Percentiles rank a stretch among this genome's conserved stretches.
phyloP scores from a whole-genome alignment of 75 land plant species.

The Selaginella moellendorffii region DNA sequence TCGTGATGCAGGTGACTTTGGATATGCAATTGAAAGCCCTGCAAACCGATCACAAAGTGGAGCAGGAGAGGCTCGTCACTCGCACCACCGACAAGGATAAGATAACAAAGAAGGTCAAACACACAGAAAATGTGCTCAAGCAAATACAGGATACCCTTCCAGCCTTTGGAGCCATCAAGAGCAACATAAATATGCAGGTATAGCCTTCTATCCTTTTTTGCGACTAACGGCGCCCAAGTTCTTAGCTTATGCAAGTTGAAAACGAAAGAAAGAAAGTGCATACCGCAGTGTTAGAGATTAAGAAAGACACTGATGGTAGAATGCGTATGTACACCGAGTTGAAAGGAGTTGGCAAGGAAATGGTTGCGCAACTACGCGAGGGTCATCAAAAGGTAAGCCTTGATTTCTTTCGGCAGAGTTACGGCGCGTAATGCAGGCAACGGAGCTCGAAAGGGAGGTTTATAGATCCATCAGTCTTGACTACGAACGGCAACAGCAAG shows the following conservation, averaged over 20 bases:
- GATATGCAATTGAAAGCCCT: slow-evolving; percentile 26
- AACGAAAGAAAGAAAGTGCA: slow-evolving; percentile 9
- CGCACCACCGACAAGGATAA: slow-evolving; percentile 21
- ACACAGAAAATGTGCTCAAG: slow-evolving; percentile 10
- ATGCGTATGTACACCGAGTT: slow-evolving; percentile 13
- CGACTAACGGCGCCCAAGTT: too few species aligned
- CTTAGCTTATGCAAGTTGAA: slow-evolving; percentile 12
- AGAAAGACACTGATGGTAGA: slow-evolving; percentile 17
- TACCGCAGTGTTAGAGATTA: slow-evolving; percentile 11
- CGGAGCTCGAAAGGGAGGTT: slow-evolving; percentile 16
- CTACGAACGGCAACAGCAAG: slow-evolving; percentile 9
- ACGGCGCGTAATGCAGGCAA: slow-evolving; percentile 2
- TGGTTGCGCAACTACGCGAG: slow-evolving; percentile 11
- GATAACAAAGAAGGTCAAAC: slow-evolving; percentile 1
- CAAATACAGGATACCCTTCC: slow-evolving; percentile 16
- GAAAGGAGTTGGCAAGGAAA: slow-evolving; percentile 20
- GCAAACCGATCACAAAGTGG: slow-evolving; percentile 18
- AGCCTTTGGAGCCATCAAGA: slow-evolving; percentile 5
- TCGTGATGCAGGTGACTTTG: slow-evolving; percentile 25
- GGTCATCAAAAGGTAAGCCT: slow-evolving; percentile 10
- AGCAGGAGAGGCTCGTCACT: slow-evolving; percentile 13
- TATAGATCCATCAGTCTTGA: slow-evolving; percentile 7
- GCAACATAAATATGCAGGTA: slow-evolving; percentile 19
- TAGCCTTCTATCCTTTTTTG: background rate
- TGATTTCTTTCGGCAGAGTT: too few species aligned